phyloP scores from a whole-genome alignment of 148 eudicot species.

The Spergularia marina region DNA sequence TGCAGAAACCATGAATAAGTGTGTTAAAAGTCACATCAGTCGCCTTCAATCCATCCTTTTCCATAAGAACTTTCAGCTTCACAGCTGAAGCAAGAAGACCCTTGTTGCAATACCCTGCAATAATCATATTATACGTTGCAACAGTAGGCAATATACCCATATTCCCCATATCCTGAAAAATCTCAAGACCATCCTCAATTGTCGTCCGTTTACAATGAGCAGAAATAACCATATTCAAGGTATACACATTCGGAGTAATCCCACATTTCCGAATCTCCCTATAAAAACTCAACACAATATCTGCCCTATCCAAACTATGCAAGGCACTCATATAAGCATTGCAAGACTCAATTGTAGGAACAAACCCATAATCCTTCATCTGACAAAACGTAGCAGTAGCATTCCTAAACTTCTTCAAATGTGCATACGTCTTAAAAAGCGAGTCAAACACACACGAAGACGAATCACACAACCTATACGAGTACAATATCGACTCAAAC shows the following conservation, averaged over 20 bases:
- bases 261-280: constrained; percentile 38
- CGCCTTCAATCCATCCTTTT: constrained; percentile 48
- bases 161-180: constrained; percentile 52
- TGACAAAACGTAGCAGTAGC: constrained; percentile 42
- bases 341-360: constrained; percentile 69
- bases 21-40: constrained; percentile 58
- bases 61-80: constrained; percentile 62
- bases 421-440: constrained; percentile 65
- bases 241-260: constrained; percentile 59
- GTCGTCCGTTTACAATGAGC: constrained; percentile 55
- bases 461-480: constrained; percentile 72
- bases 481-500: constrained; percentile 50
- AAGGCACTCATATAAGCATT: constrained; percentile 65
- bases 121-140: constrained; percentile 53
- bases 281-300: constrained; percentile 52
- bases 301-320: constrained; percentile 47
- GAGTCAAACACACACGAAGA: constrained; percentile 66
- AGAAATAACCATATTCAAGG: constrained; percentile 63
- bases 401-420: constrained; percentile 59
- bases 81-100: constrained; percentile 48
- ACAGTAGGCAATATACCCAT: constrained; percentile 46
- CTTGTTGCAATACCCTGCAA: constrained; percentile 52
- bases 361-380: constrained; percentile 74
- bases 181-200: constrained; percentile 51
- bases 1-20: constrained; percentile 69